Evolutionary conservation across 192 early-diverging fungal genomes (phyloP), one percentile per base, ranked within the genome.

Genomic region (Coemansia furcata): DNA sequence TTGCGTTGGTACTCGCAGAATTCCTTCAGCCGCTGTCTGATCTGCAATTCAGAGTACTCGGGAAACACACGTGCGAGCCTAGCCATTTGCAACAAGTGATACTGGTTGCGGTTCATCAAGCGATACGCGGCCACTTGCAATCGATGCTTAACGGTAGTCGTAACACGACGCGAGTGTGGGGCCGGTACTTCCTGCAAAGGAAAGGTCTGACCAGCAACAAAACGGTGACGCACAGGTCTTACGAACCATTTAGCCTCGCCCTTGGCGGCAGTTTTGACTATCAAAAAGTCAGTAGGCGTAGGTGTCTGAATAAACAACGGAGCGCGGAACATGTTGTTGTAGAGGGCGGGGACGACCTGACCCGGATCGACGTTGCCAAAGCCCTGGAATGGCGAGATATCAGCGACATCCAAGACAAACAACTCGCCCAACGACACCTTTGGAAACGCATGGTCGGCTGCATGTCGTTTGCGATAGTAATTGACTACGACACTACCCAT

Each of bases 301-400:
- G 78, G 65, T 42, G 85, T 77, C 35, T 98, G 96, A 36, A 80
- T 78, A 68, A 96, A 99, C 19, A 97, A 69, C 4, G 97, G 97
- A 8, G 95, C 96, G 8, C 95, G 90, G 66, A 95, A 88, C 82
- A 99, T 79, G 68, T 99, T 98, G 85, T 97, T 99, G 79, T 91
- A 93, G 47, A 97, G 72, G 1, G 90, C 91, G 26, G 91, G 87
- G n/a, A 97, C 89, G 8, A 89, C 87, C 65, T 98, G 88, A 2
- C 97, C 97, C 10, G 91, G 87, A 62, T 94, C 88, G 7, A 98
- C 93, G 63, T 98, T 92, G 55, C 97, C 97, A 86, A 98, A 99
- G 52, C 87, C 90, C 60, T 94, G 83, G 76, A 99, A 99, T 1
- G 97, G 97, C 10, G 96, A 95, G 0, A 90, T 89, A 60, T 98